Base-by-base conservation (phyloP, 2,329 filamentous ascomycete species). In the Aspergillus sp. region DNA sequence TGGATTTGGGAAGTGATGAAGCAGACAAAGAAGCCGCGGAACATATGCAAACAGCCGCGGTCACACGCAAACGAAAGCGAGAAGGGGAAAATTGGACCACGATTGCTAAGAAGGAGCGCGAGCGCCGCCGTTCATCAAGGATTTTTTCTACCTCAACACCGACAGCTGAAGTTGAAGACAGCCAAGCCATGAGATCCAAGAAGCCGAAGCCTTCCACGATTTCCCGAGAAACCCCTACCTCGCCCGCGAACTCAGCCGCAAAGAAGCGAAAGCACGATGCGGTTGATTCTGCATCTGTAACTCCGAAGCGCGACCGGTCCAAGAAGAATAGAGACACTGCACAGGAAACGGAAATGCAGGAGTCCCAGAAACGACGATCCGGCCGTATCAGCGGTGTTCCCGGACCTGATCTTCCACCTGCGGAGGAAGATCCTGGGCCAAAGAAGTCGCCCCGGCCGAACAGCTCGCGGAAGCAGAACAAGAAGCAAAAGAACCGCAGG, bases 21-120 rank as follows among this genome's bases (percentile, higher is more conserved):
- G 47, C 64, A 6, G 40, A 37, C 3, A 56, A 60, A 19, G 52
- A 61, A 24, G 39, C 6, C 33, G 23, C 27, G 40, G 52, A 60
- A 7, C 46, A 45, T 45, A 37, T 52, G 11, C 43, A 56, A 3
- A 62, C 59, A 19, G 55, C 55, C 6, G 65, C 64, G 12, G 23
- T 62, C 4, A 68, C 62, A 4, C 71, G 66, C 60, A 77, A 76
- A 61, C 69, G 75, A 37, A 73, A 75, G 56, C 66, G 73, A 2
- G 67, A 68, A 37, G 63, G 62, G 11, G 65, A 68, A 15, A 57
- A 64, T 17, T 62, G 66, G 9, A 53, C 64, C 2, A 56, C 62
- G 21, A 50, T 59, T 6, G 57, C 60, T 8, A 60, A 58, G 6
- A 63, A 63, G 23, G 66, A 70, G 40, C 69, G 66, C 53, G 66